These are phyloP conservation scores for Talaromyces trachyspermus DNA, from an alignment of 495 filamentous ascomycete genomes.

Conservation along the genomic window DNA sequence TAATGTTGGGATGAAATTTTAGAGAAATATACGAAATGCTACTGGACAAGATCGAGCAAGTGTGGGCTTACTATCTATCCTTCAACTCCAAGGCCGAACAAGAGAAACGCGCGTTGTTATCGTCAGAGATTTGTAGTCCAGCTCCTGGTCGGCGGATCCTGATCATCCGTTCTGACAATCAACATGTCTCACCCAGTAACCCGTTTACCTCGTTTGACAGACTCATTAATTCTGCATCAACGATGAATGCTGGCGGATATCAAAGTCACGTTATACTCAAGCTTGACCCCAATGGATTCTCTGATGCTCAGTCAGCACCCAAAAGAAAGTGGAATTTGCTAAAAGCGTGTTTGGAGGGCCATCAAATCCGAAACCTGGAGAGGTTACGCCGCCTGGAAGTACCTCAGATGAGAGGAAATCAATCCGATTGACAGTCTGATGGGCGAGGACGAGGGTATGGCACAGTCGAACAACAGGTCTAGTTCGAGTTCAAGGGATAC, in stretches of 20 bases:
- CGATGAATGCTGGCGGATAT: conserved; percentile 30
- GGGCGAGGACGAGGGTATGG: background rate
- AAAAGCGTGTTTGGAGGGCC: conserved; percentile 54
- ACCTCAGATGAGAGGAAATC: conserved; percentile 34
- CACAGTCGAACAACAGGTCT: too few relatives aligned
- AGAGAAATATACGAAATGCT: conserved; percentile 63
- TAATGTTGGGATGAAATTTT: conserved; percentile 10
- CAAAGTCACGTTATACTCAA: conserved; percentile 32
- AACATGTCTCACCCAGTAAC: conserved; percentile 44
- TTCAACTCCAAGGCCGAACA: conserved; percentile 61
- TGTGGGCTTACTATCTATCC: conserved; percentile 70
- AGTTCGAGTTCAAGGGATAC: conserved; percentile 3
- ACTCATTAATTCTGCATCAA: conserved; percentile 37
- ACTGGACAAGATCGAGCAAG: conserved; percentile 58
- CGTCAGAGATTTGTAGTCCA: conserved; percentile 76
- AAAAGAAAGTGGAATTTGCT: conserved; percentile 68
- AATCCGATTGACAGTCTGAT: conserved; percentile 17
- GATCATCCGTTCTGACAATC: conserved; percentile 82
- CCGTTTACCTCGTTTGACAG: conserved; percentile 62
- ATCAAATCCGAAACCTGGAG: conserved; percentile 20
- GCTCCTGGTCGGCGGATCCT: conserved; percentile 86
- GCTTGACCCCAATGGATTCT: conserved; percentile 14
- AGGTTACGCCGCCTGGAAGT: conserved; percentile 23
- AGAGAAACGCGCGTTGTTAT: conserved; percentile 44
- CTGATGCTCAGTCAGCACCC: conserved; percentile 16